A percentile compares a stretch with the other conserved stretches of the same genome.
Evolutionary conservation across 306 rosid genomes (phyloP).

Genomic region (Malus sylvestris): DNA sequence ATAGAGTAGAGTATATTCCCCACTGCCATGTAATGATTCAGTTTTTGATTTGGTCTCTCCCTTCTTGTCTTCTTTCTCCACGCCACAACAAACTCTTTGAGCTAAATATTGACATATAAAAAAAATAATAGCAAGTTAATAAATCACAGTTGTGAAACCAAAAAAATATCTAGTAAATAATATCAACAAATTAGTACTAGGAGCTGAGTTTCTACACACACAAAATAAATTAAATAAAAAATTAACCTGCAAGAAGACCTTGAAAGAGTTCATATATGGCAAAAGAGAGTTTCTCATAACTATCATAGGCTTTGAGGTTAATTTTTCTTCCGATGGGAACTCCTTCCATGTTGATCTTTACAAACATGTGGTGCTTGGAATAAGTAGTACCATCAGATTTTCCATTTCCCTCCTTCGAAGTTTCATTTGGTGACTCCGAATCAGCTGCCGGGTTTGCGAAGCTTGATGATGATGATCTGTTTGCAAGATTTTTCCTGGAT

Average conservation of each 20-base stretch:
- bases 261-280: slow-evolving; percentile 72
- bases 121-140: not conserved
- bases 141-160: not conserved
- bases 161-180: not conserved
- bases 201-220: not conserved
- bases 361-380: slow-evolving; percentile 39
- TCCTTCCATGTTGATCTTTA: slow-evolving; percentile 86
- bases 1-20: slow-evolving; percentile 69
- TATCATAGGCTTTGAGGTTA: slow-evolving; percentile 65
- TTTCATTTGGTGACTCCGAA: slow-evolving; percentile 17
- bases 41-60: slow-evolving; percentile 32
- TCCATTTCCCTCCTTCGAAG: slow-evolving; percentile 15
- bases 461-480: slow-evolving; percentile 21
- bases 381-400: slow-evolving; percentile 15
- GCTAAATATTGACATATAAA: slow-evolving; percentile 8
- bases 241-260: slow-evolving; percentile 59
- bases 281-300: slow-evolving; percentile 70
- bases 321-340: slow-evolving; percentile 88
- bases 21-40: slow-evolving; percentile 39
- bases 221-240: no score
- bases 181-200: not conserved
- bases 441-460: slow-evolving; percentile 15
- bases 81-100: slow-evolving; percentile 45
- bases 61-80: slow-evolving; percentile 38
- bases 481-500: slow-evolving; percentile 59